Conservation (phyloP, 352 stramenopile species). For the Hyaloperonospora arabidopsidis region DNA sequence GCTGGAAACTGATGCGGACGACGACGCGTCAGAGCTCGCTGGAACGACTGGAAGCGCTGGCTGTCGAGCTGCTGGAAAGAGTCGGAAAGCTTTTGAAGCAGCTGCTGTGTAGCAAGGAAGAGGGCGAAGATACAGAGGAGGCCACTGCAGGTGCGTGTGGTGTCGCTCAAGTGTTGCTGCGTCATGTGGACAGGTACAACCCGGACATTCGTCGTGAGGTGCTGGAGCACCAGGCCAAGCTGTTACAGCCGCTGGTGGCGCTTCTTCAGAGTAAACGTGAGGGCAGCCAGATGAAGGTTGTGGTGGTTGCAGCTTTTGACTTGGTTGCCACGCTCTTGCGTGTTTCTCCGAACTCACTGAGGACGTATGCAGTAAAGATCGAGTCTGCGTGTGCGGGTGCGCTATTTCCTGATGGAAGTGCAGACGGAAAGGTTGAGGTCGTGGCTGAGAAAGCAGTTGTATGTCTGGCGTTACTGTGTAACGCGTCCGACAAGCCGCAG, state of each 20-base stretch:
- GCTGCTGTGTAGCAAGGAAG: conserved; percentile 26
- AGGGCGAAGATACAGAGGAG: conserved; percentile 25
- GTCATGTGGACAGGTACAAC: conserved; percentile 41
- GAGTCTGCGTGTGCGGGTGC: conserved; percentile 36
- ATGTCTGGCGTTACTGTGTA: conserved; percentile 47
- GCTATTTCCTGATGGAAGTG: conserved; percentile 22
- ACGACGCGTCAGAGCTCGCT: conserved; percentile 50
- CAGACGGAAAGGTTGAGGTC: conserved; percentile 14
- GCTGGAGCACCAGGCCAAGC: conserved; percentile 52
- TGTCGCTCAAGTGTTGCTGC: conserved; percentile 39
- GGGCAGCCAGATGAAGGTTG: conserved; percentile 6
- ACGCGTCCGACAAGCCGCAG: conserved; percentile 56
- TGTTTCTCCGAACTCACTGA: conserved; percentile 45
- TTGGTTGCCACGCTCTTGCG: conserved; percentile 45
- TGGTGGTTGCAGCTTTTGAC: conserved; percentile 28
- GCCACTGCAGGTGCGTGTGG: conserved; percentile 35
- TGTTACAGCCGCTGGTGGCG: conserved; percentile 45
- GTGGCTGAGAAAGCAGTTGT: conserved; percentile 19
- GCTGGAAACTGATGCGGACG: conserved; percentile 56
- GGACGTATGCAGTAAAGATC: conserved; percentile 54
- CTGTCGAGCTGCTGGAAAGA: conserved; percentile 51
- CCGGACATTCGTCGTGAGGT: conserved; percentile 52
- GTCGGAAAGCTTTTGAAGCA: conserved; percentile 66
- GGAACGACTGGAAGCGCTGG: conserved; percentile 47
- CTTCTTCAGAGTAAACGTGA: conserved; percentile 34